phyloP scores from a whole-genome alignment of 495 filamentous ascomycete genomes.

The Neurospora sp. region DNA sequence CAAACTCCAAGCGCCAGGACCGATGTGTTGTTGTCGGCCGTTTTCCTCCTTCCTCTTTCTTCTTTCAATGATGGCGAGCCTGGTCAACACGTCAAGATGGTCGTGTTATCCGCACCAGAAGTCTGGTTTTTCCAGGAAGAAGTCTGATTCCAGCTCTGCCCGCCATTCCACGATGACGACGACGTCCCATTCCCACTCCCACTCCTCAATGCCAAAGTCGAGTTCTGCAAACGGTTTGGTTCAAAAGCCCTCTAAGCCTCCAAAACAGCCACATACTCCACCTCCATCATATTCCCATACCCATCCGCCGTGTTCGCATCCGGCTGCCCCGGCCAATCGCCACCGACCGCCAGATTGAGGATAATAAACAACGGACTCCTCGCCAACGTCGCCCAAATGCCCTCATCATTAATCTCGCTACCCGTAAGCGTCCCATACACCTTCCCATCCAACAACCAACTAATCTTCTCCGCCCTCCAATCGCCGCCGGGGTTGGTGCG shows the following conservation, averaged over 20 bases:
- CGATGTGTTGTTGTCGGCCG: background rate
- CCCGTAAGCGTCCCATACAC: conserved; percentile 31
- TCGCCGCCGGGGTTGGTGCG: conserved; percentile 20
- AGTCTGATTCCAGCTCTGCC: background rate
- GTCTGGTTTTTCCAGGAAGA: background rate
- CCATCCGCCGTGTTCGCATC: conserved; percentile 28
- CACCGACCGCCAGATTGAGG: conserved; percentile 43
- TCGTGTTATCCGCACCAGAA: background rate
- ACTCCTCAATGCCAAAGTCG: background rate
- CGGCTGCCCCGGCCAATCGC: conserved; percentile 28
- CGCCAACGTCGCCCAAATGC: conserved; percentile 35
- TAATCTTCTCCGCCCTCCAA: conserved; percentile 35
- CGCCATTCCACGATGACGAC: background rate
- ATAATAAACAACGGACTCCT: conserved; percentile 38
- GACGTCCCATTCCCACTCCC: background rate
- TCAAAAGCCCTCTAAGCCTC: conserved; percentile 1
- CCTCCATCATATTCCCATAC: conserved; percentile 43
- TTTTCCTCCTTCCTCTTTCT: background rate
- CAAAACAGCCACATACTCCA: conserved; percentile 35
- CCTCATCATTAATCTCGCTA: conserved; percentile 29
- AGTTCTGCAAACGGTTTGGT: background rate
- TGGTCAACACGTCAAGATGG: background rate
- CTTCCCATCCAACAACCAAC: conserved; percentile 35
- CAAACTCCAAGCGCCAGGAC: background rate
- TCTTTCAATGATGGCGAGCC: background rate